Base-by-base conservation (phyloP, 257 asterid species). In the Solanum sejunctum region DNA sequence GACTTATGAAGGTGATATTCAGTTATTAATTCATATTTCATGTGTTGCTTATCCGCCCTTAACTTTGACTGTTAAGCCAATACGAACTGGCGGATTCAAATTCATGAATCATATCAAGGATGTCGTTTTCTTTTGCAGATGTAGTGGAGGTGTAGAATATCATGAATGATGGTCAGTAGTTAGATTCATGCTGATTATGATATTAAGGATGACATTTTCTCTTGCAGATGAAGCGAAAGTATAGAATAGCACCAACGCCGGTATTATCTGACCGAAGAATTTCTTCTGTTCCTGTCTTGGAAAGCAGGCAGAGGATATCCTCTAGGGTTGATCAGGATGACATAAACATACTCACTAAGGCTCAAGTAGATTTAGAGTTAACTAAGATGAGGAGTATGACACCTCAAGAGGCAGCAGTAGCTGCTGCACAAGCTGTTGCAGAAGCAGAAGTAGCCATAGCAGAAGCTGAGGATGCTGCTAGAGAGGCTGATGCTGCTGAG, bases 401-500 rank as follows among this genome's bases (percentile, higher is more conserved):
- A 69, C 93, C 93, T 11, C 87, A 93, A 87, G 98, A 95, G 91
- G 99, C 98, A 12, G 98, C 98, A 10, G 93, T 91, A 6, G 97
- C 97, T 85, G 99, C 99, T 18, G 99, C 99, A 84, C 95, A 89
- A 91, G 98, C 99, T 70, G 98, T 95, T 58, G 98, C 98, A 32
- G 99, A 94, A 86, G 99, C 99, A 49, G 99, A 95, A 88, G 95
- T 93, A 86, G 98, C 99, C 69, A 89, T 95, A 91, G 98, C 95
- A 54, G 99, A 95, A 86, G 99, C 99, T 85, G 98, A 92, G 89
- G 97, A 92, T 90, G 98, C 99, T 12, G 98, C 98, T 71, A 93
- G 90, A 71, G 98, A 92, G 84, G 99, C 98, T 84, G 98, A 94
- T 88, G 98, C 94, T 56, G 98, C 97, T 8, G 99, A 95, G 87